phyloP scores from a whole-genome alignment of 371 early-diverging fungal genomes.

The Syncephalastrum sp. region DNA sequence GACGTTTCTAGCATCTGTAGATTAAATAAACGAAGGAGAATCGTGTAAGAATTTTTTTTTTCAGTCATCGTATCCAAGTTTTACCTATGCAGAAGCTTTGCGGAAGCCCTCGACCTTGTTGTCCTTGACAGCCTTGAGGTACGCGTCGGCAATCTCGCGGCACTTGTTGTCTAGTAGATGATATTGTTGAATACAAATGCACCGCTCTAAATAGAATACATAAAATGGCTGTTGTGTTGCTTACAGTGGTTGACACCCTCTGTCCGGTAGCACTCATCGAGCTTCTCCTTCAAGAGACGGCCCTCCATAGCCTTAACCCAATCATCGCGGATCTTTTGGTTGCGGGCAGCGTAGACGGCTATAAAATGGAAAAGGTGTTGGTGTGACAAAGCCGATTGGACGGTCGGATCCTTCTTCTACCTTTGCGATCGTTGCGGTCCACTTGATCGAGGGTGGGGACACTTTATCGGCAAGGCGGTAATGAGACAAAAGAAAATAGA shows the following conservation, averaged over 20 bases:
- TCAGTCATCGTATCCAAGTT: no score
- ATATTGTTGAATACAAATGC: background rate
- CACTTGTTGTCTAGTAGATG: slow-evolving; percentile 37
- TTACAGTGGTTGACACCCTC: slow-evolving; percentile 86
- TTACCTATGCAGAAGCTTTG: slow-evolving; percentile 15
- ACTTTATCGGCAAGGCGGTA: slow-evolving; percentile 11
- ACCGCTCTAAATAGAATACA: background rate
- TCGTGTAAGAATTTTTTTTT: no score
- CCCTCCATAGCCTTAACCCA: slow-evolving; percentile 88
- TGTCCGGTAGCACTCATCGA: slow-evolving; percentile 75
- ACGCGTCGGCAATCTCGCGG: slow-evolving; percentile 49
- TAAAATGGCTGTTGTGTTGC: slow-evolving; percentile 19
- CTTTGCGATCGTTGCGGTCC: slow-evolving; percentile 47
- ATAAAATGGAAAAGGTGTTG: slow-evolving; percentile 4
- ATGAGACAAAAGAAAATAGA: background rate
- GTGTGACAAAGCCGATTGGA: background rate
- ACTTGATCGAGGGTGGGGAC: slow-evolving; percentile 51
- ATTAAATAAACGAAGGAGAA: no score
- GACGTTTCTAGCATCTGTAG: no score
- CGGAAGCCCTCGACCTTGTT: slow-evolving; percentile 54
- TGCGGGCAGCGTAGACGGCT: slow-evolving; percentile 76
- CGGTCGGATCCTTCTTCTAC: slow-evolving; percentile 17
- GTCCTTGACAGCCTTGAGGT: slow-evolving; percentile 41
- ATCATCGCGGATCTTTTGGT: slow-evolving; percentile 75
- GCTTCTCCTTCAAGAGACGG: slow-evolving; percentile 70